Evolutionary conservation across 805 yeast genomes (phyloP).

Genomic region (Metahyphopichia silvanorum): DNA sequence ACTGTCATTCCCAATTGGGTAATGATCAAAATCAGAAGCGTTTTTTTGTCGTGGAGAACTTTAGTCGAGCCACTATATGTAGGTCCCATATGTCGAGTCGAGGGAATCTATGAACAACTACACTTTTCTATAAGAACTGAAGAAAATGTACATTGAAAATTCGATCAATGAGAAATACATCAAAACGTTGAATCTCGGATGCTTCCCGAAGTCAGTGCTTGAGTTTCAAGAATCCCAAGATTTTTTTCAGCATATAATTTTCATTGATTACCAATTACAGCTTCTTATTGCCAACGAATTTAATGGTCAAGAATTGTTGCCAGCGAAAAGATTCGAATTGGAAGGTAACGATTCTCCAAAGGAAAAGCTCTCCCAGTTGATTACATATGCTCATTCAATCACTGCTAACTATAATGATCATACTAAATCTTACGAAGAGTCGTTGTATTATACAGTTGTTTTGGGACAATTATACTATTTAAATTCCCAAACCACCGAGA

Average conservation of each 20-base stretch:
- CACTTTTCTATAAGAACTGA: too few species aligned
- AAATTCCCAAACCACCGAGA: slow-evolving; percentile 18
- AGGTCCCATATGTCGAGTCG: too few species aligned
- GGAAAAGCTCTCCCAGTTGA: slow-evolving; percentile 23
- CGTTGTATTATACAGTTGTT: slow-evolving; percentile 27
- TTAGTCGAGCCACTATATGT: too few species aligned
- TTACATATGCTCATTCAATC: slow-evolving; percentile 22
- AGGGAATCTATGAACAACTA: too few species aligned
- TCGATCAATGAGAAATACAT: slow-evolving; percentile 22
- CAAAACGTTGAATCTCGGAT: slow-evolving; percentile 29
- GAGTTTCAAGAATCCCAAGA: slow-evolving; percentile 31
- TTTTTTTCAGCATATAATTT: slow-evolving; percentile 30
- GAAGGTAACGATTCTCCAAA: slow-evolving; percentile 7
- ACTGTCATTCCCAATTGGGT: too few species aligned
- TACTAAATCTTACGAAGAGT: slow-evolving; percentile 24
- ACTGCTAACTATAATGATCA: slow-evolving; percentile 21
- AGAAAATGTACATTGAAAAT: slow-evolving; percentile 23
- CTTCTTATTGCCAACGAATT: slow-evolving; percentile 26
- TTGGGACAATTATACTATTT: slow-evolving; percentile 34
- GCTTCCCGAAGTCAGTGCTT: slow-evolving; percentile 33
- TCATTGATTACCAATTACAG: slow-evolving; percentile 37
- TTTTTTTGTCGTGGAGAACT: too few species aligned
- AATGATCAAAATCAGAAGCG: too few species aligned
- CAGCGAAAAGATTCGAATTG: slow-evolving; percentile 6
- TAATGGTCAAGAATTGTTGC: slow-evolving; percentile 20